Percentiles rank a stretch among this genome's conserved stretches.
Conservation (phyloP, 2,329 filamentous ascomycete species). For the Alternaria gansuensis region DNA sequence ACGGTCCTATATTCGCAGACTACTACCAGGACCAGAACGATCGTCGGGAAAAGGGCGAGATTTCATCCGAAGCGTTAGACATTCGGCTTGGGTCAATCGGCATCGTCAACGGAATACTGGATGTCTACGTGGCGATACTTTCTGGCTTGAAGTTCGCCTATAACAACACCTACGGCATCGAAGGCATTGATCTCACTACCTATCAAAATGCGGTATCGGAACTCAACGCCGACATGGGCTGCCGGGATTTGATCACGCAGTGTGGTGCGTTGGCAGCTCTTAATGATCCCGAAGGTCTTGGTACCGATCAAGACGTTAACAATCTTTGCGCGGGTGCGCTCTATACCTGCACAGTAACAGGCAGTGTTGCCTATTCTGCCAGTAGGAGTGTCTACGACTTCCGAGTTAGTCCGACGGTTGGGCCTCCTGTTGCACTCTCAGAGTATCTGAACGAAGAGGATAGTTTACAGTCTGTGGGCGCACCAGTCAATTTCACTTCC, state of each 20-base stretch:
- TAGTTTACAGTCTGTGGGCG: constrained; percentile 61
- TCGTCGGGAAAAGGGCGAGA: constrained; percentile 60
- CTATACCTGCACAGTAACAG: constrained; percentile 37
- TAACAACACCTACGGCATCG: constrained; percentile 72
- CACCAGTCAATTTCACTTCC: constrained; percentile 61
- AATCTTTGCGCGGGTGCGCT: constrained; percentile 5
- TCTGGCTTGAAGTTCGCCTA: constrained; percentile 66
- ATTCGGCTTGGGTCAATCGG: constrained; percentile 71
- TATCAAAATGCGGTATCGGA: constrained; percentile 58
- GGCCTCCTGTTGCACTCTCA: constrained; percentile 57
- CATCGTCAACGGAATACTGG: constrained; percentile 76
- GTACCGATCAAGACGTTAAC: constrained; percentile 47
- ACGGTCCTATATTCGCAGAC: constrained; percentile 70
- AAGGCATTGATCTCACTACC: constrained; percentile 63
- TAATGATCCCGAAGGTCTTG: constrained; percentile 49
- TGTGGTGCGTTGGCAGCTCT: constrained; percentile 46
- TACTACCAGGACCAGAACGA: constrained; percentile 70
- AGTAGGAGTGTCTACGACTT: constrained; percentile 59
- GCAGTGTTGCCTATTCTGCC: constrained; percentile 26
- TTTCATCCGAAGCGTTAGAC: constrained; percentile 63
- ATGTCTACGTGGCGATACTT: constrained; percentile 68
- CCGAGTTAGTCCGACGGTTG: constrained; percentile 47
- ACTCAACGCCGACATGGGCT: constrained; percentile 62
- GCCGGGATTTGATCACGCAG: constrained; percentile 55
- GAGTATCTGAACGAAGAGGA: constrained; percentile 61